phyloP scores from a whole-genome alignment of 2,329 filamentous ascomycete species.

The Paradendryphiella salina region DNA sequence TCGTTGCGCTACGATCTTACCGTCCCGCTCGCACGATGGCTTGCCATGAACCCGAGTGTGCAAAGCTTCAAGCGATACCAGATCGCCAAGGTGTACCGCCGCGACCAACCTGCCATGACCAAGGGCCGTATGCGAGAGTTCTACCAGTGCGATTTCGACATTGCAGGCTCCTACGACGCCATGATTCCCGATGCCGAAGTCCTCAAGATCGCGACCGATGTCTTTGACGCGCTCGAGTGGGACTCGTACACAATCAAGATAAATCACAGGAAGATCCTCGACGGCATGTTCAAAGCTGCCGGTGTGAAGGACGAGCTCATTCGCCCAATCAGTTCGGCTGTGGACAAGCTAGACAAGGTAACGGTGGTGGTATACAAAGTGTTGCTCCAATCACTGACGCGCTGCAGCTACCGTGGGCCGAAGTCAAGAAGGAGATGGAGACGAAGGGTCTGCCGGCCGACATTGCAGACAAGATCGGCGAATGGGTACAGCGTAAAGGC shows the following conservation, averaged over 20 bases:
- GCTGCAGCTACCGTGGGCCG: conserved; percentile 68
- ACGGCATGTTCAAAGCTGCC: conserved; percentile 88
- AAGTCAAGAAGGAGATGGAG: conserved; percentile 92
- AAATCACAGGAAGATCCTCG: conserved; percentile 92
- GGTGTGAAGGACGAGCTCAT: conserved; percentile 88
- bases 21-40: conserved; percentile 87
- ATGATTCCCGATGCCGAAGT: conserved; percentile 95
- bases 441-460: conserved; percentile 79
- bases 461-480: conserved; percentile 84
- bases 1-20: conserved; percentile 86
- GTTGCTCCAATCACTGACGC: conserved; percentile 16
- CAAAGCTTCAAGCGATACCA: conserved; percentile 91
- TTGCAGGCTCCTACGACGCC: conserved; percentile 79
- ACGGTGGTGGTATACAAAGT: not conserved
- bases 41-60: conserved; percentile 85
- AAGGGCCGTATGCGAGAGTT: conserved; percentile 95
- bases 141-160: conserved; percentile 97
- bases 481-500: conserved; percentile 79
- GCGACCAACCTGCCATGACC: conserved; percentile 76
- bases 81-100: conserved; percentile 87
- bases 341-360: conserved; percentile 94
- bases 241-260: conserved; percentile 83
- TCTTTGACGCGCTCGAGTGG: conserved; percentile 80
- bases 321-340: conserved; percentile 84
- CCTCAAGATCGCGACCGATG: conserved; percentile 78